Percentiles rank a stretch among this genome's conserved stretches.
These are phyloP conservation scores for Mycena vulgaris DNA, from an alignment of 768 basidiomycete species.

Conservation along the genomic window DNA sequence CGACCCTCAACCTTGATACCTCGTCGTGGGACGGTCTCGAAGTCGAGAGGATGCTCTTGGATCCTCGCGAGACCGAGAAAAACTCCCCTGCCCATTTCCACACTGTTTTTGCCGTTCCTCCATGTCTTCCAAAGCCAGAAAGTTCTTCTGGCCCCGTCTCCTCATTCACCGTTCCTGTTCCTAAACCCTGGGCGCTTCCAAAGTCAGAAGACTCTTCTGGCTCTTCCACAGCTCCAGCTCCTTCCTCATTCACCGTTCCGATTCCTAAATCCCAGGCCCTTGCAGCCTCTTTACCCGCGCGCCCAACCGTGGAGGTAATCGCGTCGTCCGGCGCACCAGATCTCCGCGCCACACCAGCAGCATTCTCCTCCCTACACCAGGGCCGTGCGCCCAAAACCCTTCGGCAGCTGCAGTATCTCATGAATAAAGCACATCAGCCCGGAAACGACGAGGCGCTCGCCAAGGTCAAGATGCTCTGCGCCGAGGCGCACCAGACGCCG, in stretches of 20 bases:
- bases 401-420: slow-evolving; percentile 59
- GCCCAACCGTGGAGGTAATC: slow-evolving; percentile 33
- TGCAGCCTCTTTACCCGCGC: slow-evolving; percentile 7
- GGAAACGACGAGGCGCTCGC: slow-evolving; percentile 57
- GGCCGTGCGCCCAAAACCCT: slow-evolving; percentile 53
- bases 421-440: slow-evolving; percentile 59
- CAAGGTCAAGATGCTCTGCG: slow-evolving; percentile 61
- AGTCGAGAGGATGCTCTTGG: slow-evolving; percentile 32
- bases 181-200: background rate
- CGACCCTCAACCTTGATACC: background rate
- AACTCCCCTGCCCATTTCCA: slow-evolving; percentile 5
- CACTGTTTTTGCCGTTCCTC: background rate
- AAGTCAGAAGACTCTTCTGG: slow-evolving; percentile 20
- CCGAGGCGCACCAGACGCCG: slow-evolving; percentile 60
- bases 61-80: slow-evolving; percentile 11
- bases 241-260: background rate
- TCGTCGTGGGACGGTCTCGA: slow-evolving; percentile 16
- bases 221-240: background rate
- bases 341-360: slow-evolving; percentile 13
- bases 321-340: slow-evolving; percentile 26
- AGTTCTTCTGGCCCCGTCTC: slow-evolving; percentile 1
- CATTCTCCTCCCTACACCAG: background rate
- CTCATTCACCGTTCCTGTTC: background rate
- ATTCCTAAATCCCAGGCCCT: background rate
- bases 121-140: slow-evolving; percentile 1